A percentile compares a stretch with the other conserved stretches of the same genome.
Evolutionary conservation across 2,329 filamentous ascomycete genomes (phyloP).

Genomic region (Cadophora gregata): DNA sequence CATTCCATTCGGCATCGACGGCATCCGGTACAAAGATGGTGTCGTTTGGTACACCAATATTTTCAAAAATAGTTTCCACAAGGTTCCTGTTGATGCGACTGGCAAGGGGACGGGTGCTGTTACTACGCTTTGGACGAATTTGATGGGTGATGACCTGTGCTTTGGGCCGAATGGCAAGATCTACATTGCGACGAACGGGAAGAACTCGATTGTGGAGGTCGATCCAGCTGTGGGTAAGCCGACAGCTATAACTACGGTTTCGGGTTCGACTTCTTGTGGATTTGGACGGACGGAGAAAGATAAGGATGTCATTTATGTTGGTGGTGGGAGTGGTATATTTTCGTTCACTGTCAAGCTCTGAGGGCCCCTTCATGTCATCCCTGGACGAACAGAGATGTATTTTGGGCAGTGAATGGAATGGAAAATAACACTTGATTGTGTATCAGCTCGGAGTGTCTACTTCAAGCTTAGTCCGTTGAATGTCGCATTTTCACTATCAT

Average conservation of each 20-base stretch:
- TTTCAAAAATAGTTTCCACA: conserved; percentile 26
- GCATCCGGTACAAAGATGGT: conserved; percentile 19
- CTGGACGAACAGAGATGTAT: background rate
- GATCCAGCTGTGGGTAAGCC: conserved; percentile 25
- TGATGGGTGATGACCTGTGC: conserved; percentile 25
- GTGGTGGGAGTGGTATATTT: conserved; percentile 1
- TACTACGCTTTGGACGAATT: conserved; percentile 20
- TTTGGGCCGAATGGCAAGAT: conserved; percentile 26
- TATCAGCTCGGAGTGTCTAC: too few species aligned
- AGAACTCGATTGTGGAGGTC: conserved; percentile 23
- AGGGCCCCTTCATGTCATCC: background rate
- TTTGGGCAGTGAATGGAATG: too few species aligned
- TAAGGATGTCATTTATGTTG: conserved; percentile 30
- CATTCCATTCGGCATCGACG: conserved; percentile 27
- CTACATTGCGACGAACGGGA: conserved; percentile 26
- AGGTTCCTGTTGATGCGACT: conserved; percentile 24
- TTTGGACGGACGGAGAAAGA: conserved; percentile 28
- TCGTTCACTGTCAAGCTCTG: conserved; percentile 8
- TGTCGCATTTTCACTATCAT: too few species aligned
- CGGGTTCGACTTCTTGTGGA: conserved; percentile 23
- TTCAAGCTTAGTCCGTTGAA: too few species aligned
- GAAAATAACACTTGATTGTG: too few species aligned
- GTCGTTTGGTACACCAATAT: conserved; percentile 26
- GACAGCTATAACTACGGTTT: conserved; percentile 19
- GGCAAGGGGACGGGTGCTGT: conserved; percentile 25